A percentile compares a stretch with the other conserved stretches of the same genome.
phyloP scores from a whole-genome alignment of 192 early-diverging fungal genomes.

The Backusella luteola region DNA sequence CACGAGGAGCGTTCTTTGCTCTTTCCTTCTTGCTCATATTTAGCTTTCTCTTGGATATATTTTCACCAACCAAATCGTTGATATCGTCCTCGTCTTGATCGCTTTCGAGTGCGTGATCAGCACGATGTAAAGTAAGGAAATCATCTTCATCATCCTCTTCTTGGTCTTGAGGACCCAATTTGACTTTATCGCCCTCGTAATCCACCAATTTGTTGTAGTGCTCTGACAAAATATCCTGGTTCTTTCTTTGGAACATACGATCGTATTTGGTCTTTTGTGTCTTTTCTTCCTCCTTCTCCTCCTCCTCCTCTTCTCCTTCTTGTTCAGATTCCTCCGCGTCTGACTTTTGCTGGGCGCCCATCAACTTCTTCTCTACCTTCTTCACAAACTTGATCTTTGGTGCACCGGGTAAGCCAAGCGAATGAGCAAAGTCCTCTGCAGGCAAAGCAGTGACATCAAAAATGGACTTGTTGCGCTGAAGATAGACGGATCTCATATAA shows the following conservation, averaged over 20 bases:
- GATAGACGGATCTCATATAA: slow-evolving; percentile 89
- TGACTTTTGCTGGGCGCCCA: slow-evolving; percentile 32
- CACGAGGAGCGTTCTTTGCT: slow-evolving; percentile 67
- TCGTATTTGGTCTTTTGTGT: slow-evolving; percentile 75
- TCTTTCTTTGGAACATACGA: slow-evolving; percentile 91
- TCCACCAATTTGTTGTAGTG: slow-evolving; percentile 90
- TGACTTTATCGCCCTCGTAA: slow-evolving; percentile 45
- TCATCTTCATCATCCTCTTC: slow-evolving; percentile 69
- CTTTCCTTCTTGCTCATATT: slow-evolving; percentile 65
- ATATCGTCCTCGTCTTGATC: slow-evolving; percentile 40
- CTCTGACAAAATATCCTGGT: slow-evolving; percentile 84
- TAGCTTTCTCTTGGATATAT: slow-evolving; percentile 47
- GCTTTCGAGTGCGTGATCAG: slow-evolving; percentile 73
- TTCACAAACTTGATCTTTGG: slow-evolving; percentile 92
- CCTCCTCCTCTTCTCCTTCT: slow-evolving; percentile 34
- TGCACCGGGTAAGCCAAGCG: slow-evolving; percentile 91
- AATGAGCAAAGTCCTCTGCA: slow-evolving; percentile 81
- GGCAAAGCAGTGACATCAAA: slow-evolving; percentile 90
- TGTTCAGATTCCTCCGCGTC: slow-evolving; percentile 37
- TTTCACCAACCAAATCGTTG: slow-evolving; percentile 19
- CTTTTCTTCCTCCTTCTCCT: slow-evolving; percentile 41
- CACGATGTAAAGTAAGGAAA: slow-evolving; percentile 82
- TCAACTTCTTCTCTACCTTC: slow-evolving; percentile 35
- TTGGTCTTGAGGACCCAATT: slow-evolving; percentile 18
- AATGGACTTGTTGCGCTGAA: slow-evolving; percentile 88